Conservation (phyloP, 805 yeast species). For the Alloascoidea hylecoeti region DNA sequence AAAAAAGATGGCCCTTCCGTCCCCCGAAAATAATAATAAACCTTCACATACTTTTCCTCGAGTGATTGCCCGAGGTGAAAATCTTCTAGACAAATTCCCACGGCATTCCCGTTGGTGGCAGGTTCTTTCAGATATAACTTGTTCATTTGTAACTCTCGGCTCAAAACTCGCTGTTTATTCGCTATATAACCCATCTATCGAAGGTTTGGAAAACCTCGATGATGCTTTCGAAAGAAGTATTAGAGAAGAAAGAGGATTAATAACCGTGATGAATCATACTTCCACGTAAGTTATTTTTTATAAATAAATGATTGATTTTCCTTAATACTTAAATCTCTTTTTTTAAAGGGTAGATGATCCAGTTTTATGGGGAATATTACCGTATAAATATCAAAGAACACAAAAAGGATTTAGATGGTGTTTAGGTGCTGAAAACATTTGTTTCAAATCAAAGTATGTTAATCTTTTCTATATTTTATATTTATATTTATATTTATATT, state of each 20-base stretch:
- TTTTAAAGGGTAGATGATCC: conserved; percentile 70
- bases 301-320: neutral
- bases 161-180: conserved; percentile 48
- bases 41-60: neutral
- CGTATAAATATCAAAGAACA: conserved; percentile 48
- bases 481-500: conserved; percentile 6
- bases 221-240: conserved; percentile 49
- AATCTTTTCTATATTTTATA: conserved; percentile 1
- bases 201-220: conserved; percentile 50
- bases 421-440: conserved; percentile 82
- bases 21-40: no score
- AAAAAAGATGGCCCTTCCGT: no score
- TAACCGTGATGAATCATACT: conserved; percentile 91
- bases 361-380: conserved; percentile 73
- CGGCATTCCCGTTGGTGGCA: conserved; percentile 49
- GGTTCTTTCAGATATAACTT: conserved; percentile 50
- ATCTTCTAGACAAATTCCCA: conserved; percentile 50
- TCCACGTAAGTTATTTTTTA: conserved; percentile 25
- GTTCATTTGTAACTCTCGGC: conserved; percentile 46
- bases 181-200: conserved; percentile 49
- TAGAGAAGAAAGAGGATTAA: conserved; percentile 53
- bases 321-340: neutral
- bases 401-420: conserved; percentile 81
- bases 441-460: conserved; percentile 45
- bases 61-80: conserved; percentile 65